Base-by-base conservation (phyloP, 2,329 filamentous ascomycete genomes). In the Aaosphaeria pasadenensis region DNA sequence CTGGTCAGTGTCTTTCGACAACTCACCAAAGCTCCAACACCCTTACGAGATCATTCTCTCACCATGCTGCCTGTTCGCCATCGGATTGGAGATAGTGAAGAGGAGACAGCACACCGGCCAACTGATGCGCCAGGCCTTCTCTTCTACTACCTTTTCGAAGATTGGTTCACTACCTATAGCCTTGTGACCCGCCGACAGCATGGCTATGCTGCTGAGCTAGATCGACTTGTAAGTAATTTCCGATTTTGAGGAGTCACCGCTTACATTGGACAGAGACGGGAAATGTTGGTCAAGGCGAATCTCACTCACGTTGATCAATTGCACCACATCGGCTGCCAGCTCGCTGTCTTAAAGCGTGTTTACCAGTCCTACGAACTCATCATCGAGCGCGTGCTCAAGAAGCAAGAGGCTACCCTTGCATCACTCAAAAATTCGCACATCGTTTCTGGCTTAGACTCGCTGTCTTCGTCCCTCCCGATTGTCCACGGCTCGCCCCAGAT, bases 61-160 rank as follows among this genome's bases (percentile, higher is more conserved):
- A 66, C 67, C 6, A 64, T 74, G 39, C 65, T 78, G 1, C 75
- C 75, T 0, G 70, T 78, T 39, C 66, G 76, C 9, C 68, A 71
- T 30, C 69, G 74, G 5, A 59, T 77, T 5, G 74, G 75, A 6
- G 59, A 71, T 46, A 74, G 68, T 9, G 66, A 72, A 11, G 73
- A 75, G 53, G 75, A 77, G 54, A 73, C 71, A 1, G 72, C 69
- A 0, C 74, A 78, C 51, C 64, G 71, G 48, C 56, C 71, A 5
- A 74, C 77, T 2, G 82, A 85, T 55, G 77, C 77, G 1, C 77
- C 83, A 0, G 83, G 82, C 17, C 72, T 83, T 17, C 69, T 86
- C 3, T 85, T 86, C 67, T 86, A 85, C 62, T 86, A 85, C 57
- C 69, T 86, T 0, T 86, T 86, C 57, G 83, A 87, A 58, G 83